Evolutionary conservation across 169 alveolate species (phyloP).

Genomic region (Babesia sp.): DNA sequence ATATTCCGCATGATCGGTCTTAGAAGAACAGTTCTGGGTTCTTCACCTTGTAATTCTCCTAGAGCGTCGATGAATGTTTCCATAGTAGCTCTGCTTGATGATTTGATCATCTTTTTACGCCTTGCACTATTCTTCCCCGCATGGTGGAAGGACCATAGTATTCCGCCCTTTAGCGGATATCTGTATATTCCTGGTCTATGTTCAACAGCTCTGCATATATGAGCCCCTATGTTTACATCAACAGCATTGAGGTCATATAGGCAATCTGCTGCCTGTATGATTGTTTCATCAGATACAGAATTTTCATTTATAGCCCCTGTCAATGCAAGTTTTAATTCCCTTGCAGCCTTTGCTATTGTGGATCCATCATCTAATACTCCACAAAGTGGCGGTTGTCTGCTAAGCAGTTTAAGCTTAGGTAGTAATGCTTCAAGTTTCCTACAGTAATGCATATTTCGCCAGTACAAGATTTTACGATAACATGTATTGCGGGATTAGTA

Average conservation of each 20-base stretch:
- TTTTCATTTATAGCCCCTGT: conserved; percentile 2
- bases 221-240: conserved; percentile 9
- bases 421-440: not conserved
- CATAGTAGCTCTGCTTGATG: conserved; percentile 44
- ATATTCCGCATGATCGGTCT: conserved; percentile 10
- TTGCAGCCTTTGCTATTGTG: not conserved
- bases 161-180: conserved; percentile 36
- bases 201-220: conserved; percentile 42
- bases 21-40: not conserved
- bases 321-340: conserved; percentile 24
- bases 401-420: conserved; percentile 22
- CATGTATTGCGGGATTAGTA: no score
- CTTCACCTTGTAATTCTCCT: conserved; percentile 19
- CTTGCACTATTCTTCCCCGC: conserved; percentile 5
- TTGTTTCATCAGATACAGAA: conserved; percentile 35
- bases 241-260: conserved; percentile 57
- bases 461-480: not conserved
- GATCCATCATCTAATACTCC: not conserved
- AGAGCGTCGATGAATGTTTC: conserved; percentile 25
- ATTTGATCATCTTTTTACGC: conserved; percentile 45
- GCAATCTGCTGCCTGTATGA: conserved; percentile 49
- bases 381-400: not conserved
- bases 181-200: conserved; percentile 19
- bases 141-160: conserved; percentile 43
- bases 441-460: not conserved